Percentiles rank a stretch among this genome's conserved stretches.
Conservation (phyloP, 208 protist species). For the Leishmania tropica region DNA sequence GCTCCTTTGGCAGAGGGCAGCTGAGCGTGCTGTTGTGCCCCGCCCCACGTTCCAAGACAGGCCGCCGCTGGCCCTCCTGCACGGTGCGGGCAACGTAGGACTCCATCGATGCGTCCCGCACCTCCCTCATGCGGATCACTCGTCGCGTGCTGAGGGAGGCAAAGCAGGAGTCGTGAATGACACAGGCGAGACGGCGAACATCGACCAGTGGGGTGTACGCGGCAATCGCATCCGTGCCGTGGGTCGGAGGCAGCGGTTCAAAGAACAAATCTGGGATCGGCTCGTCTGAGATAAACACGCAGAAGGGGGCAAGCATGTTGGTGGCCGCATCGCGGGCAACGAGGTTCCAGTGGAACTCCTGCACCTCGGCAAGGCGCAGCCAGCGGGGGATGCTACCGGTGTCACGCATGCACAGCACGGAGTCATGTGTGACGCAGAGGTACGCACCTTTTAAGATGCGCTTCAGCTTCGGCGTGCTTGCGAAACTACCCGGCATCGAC, state of each 20-base stretch:
- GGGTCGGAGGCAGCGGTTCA: slow-evolving; percentile 37
- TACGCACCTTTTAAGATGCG: slow-evolving; percentile 29
- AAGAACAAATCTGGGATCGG: slow-evolving; percentile 51
- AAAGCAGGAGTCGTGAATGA: slow-evolving; percentile 56
- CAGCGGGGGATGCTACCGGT: slow-evolving; percentile 55
- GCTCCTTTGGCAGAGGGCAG: slow-evolving; percentile 56
- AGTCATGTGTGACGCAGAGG: slow-evolving; percentile 63
- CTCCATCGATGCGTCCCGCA: slow-evolving; percentile 26
- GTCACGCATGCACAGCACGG: slow-evolving; percentile 50
- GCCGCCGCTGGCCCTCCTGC: slow-evolving; percentile 17
- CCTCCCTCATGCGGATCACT: slow-evolving; percentile 41
- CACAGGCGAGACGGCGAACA: slow-evolving; percentile 34
- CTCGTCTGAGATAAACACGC: slow-evolving; percentile 48
- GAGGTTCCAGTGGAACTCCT: slow-evolving; percentile 46
- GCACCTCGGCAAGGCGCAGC: slow-evolving; percentile 38
- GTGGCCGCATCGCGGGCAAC: background rate
- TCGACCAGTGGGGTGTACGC: slow-evolving; percentile 34
- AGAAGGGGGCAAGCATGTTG: slow-evolving; percentile 25
- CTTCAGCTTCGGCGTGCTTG: slow-evolving; percentile 8
- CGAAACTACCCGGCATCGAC: background rate
- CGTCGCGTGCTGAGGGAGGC: slow-evolving; percentile 41
- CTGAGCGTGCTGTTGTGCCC: slow-evolving; percentile 35
- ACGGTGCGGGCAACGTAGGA: slow-evolving; percentile 28
- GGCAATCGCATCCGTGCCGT: slow-evolving; percentile 28
- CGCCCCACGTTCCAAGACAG: slow-evolving; percentile 11